Conservation (phyloP, 140 eudicot genomes). For the Flaveria floridana region DNA sequence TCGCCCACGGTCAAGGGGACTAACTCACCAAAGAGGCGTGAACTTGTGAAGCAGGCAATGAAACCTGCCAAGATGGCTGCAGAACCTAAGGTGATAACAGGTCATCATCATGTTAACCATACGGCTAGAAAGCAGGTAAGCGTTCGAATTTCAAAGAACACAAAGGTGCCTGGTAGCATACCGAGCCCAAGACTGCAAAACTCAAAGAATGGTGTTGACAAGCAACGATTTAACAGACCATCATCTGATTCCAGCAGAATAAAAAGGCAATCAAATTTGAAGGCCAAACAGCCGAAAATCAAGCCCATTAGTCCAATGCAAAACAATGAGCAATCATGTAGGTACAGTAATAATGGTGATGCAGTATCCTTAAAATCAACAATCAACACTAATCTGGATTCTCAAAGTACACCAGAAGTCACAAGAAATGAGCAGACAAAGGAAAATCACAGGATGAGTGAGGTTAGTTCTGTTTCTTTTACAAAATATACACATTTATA, state of each 20-base stretch:
- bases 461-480: slow-evolving; percentile 14
- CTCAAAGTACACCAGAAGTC: slow-evolving; percentile 49
- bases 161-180: slow-evolving; percentile 26
- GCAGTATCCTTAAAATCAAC: slow-evolving; percentile 46
- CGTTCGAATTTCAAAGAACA: slow-evolving; percentile 27
- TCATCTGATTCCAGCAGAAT: slow-evolving; percentile 35
- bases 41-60: slow-evolving; percentile 22
- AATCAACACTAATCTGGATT: slow-evolving; percentile 36
- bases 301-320: slow-evolving; percentile 36
- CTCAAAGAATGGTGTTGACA: slow-evolving; percentile 36
- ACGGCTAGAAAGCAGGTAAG: slow-evolving; percentile 27
- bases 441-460: slow-evolving; percentile 39
- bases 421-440: slow-evolving; percentile 37
- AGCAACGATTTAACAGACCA: slow-evolving; percentile 31
- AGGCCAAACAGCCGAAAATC: slow-evolving; percentile 31
- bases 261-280: slow-evolving; percentile 30
- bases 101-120: slow-evolving; percentile 20
- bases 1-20: slow-evolving; percentile 39
- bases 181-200: slow-evolving; percentile 43
- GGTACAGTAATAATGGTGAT: slow-evolving; percentile 28
- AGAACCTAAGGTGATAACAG: slow-evolving; percentile 30
- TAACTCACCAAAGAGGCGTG: slow-evolving; percentile 42
- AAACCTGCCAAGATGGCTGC: slow-evolving; percentile 36
- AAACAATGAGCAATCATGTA: slow-evolving; percentile 37
- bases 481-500: neutral